Evolutionary conservation across 2,329 filamentous ascomycete genomes (phyloP), one percentile per base, ranked within the genome.

Genomic region (Hypoxylon sp.): DNA sequence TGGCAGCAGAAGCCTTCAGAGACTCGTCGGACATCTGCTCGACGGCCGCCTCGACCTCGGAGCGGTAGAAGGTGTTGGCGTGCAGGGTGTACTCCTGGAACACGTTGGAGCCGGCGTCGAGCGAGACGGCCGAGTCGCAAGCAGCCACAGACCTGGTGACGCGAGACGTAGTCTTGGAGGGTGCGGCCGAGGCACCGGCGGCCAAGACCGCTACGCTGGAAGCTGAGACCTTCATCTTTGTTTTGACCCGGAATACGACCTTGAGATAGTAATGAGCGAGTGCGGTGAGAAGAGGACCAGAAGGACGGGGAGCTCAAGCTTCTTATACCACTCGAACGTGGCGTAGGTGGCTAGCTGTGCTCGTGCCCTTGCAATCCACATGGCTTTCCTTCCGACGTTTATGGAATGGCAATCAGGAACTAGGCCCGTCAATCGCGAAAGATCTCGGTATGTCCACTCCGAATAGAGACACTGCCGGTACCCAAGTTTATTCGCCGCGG

Each of bases 1-100:
- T 78, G 26, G 78, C 77, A 3, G 82, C 81, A 58, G 78, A 78
- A 7, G 81, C 77, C 26, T 82, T 82, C 67, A 91, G 74, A 9
- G 82, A 82, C 7, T 87, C 45, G 48, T 73, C 70, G 40, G 60
- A 60, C 7, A 73, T 64, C 42, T 47, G 42, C 41, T 46, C 65
- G 40, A 70, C 63, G 43, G 71, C 71, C 15, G 60, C 61, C 15
- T 66, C 57, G 20, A 73, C 70, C 52, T 73, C 71, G 24, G 29
- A 33, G 9, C 67, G 65, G 66, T 67, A 73, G 67, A 72, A 72
- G 45, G 53, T 67, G 67, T 73, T 73, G 31, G 71, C 47, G 66
- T 72, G 69, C 23, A 72, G 67, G 47, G 58, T 71, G 65, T 72
- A 72, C 9, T 63, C 58, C 41, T 59, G 9, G 56, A 63, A 73